Conservation (phyloP, 129 eudicot species). For the Artemisia tridentata region DNA sequence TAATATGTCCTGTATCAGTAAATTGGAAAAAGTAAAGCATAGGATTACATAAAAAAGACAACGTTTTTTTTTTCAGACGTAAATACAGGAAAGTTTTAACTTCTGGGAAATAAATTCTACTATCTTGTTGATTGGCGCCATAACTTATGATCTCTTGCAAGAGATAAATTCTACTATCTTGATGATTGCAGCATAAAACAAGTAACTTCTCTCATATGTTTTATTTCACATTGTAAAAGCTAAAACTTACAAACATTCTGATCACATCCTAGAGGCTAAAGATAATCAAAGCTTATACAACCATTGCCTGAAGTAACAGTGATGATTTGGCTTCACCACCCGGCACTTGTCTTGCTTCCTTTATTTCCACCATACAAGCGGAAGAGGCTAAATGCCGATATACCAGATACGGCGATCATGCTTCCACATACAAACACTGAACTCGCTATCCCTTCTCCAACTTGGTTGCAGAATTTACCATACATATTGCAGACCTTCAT, state of each 20-base stretch:
- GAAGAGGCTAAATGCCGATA: slow-evolving; percentile 76
- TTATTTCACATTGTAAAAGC: slow-evolving; percentile 11
- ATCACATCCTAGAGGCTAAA: slow-evolving; percentile 13
- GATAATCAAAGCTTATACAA: neutral
- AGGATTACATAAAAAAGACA: neutral
- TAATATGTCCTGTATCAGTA: neutral
- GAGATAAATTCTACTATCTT: too few species aligned
- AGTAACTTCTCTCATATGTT: neutral
- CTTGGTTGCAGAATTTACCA: slow-evolving; percentile 73
- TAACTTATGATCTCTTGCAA: too few species aligned
- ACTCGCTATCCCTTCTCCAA: slow-evolving; percentile 69
- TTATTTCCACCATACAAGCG: slow-evolving; percentile 67
- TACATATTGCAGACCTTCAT: slow-evolving; percentile 72
- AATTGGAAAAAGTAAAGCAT: neutral
- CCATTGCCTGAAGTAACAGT: neutral
- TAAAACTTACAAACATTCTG: slow-evolving; percentile 16
- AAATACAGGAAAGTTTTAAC: neutral
- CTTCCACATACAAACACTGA: slow-evolving; percentile 52
- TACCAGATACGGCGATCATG: slow-evolving; percentile 56
- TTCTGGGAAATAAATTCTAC: neutral
- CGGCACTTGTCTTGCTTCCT: slow-evolving; percentile 35
- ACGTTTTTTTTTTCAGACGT: neutral
- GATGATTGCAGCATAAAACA: neutral
- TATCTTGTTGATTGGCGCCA: too few species aligned
- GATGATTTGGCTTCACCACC: slow-evolving; percentile 38